phyloP scores from a whole-genome alignment of 805 yeast genomes.

The Nakazawaea ishiwadae region DNA sequence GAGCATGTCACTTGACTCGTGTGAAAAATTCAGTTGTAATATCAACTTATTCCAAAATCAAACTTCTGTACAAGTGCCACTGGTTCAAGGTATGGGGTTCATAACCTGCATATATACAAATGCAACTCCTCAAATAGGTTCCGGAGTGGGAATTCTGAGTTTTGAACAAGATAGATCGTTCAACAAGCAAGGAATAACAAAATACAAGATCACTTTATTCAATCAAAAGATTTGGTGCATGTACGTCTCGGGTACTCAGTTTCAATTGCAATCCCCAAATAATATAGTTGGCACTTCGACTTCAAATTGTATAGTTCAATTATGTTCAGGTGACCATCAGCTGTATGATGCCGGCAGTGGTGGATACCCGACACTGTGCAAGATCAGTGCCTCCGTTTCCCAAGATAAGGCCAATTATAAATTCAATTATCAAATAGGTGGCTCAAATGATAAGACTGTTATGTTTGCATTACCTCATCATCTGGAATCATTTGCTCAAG shows the following conservation, averaged over 20 bases:
- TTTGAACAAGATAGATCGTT: conserved; percentile 34
- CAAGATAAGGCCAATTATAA: conserved; percentile 33
- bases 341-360: conserved; percentile 32
- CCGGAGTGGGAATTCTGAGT: conserved; percentile 50
- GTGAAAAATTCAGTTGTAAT: conserved; percentile 25
- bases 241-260: conserved; percentile 30
- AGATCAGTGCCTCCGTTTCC: conserved; percentile 2
- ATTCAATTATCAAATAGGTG: conserved; percentile 31
- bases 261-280: conserved; percentile 6
- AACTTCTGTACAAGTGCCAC: conserved; percentile 45
- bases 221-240: conserved; percentile 55
- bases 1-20: conserved; percentile 24
- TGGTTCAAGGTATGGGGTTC: conserved; percentile 83
- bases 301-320: conserved; percentile 21
- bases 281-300: background rate
- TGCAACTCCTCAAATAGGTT: conserved; percentile 41
- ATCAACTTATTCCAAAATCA: conserved; percentile 15
- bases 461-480: conserved; percentile 55
- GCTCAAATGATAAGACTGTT: conserved; percentile 22
- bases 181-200: conserved; percentile 30
- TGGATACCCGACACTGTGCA: conserved; percentile 20
- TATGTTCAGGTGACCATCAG: conserved; percentile 27
- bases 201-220: conserved; percentile 44
- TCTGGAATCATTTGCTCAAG: conserved; percentile 29
- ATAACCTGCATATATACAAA: conserved; percentile 56